Percentiles rank a stretch among this genome's conserved stretches.
These are phyloP conservation scores for Eucalyptus cladocalyx DNA, from an alignment of 345 rosid genomes.

Conservation along the genomic window DNA sequence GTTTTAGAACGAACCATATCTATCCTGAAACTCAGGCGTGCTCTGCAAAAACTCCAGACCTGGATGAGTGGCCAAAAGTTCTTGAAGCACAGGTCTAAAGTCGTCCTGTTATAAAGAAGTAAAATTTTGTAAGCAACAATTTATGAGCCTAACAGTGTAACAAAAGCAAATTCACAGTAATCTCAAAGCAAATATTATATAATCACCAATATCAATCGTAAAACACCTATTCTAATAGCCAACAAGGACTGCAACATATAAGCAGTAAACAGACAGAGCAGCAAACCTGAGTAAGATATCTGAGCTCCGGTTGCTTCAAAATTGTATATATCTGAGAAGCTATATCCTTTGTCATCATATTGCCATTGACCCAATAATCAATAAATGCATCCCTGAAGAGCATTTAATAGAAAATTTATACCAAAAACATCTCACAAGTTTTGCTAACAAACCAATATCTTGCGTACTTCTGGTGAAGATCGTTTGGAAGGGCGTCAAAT, in stretches of 20 bases:
- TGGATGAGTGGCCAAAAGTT: conserved; percentile 72
- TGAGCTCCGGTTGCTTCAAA: conserved; percentile 64
- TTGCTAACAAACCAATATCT: not conserved
- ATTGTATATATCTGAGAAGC: conserved; percentile 68
- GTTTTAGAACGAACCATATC: conserved; percentile 54
- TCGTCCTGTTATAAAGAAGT: conserved; percentile 46
- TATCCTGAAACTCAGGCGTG: conserved; percentile 84
- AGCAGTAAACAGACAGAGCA: not conserved
- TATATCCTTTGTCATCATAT: conserved; percentile 66
- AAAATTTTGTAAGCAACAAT: not conserved
- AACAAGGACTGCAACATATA: not conserved
- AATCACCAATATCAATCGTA: not conserved
- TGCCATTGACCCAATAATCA: conserved; percentile 69
- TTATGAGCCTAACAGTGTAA: not conserved
- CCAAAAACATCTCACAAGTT: not conserved
- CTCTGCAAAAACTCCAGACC: conserved; percentile 70
- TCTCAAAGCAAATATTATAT: not conserved
- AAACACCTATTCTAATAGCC: not conserved
- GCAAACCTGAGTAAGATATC: conserved; percentile 57
- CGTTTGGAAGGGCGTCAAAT: not conserved
- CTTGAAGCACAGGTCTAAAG: conserved; percentile 76
- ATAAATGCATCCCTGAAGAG: conserved; percentile 69
- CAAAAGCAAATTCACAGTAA: not conserved
- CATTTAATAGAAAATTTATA: not conserved
- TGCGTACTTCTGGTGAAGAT: not conserved